phyloP scores from a whole-genome alignment of 2,329 filamentous ascomycete genomes.

The Aspergillus luchuensis region DNA sequence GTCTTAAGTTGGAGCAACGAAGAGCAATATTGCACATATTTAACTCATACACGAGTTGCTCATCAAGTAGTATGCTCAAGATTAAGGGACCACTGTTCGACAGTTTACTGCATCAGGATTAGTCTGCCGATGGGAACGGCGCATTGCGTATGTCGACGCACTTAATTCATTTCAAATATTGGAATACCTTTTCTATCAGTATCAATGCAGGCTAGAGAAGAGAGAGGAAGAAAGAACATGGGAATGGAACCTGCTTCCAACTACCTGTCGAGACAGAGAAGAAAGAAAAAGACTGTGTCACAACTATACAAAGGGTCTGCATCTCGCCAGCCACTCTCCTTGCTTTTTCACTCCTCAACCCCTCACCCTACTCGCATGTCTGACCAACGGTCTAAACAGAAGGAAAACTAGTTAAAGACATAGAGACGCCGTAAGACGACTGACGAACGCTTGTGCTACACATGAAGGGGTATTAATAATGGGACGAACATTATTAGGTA shows the following conservation, averaged over 20 bases:
- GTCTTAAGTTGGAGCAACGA: too few relatives aligned
- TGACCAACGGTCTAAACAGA: background rate
- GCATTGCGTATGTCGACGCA: too few relatives aligned
- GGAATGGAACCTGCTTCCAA: background rate
- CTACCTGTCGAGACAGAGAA: background rate
- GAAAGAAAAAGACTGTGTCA: background rate
- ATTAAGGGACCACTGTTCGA: too few relatives aligned
- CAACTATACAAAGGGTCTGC: background rate
- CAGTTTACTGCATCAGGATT: too few relatives aligned
- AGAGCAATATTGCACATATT: too few relatives aligned
- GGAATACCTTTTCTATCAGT: too few relatives aligned
- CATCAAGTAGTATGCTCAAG: too few relatives aligned
- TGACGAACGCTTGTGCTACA: slow-evolving; percentile 22
- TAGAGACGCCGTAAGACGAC: slow-evolving; percentile 4
- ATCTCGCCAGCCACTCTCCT: background rate
- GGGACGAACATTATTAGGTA: slow-evolving; percentile 13
- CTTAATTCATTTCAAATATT: too few relatives aligned
- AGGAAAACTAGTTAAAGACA: slow-evolving; percentile 1
- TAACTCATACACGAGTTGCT: too few relatives aligned
- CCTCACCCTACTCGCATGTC: background rate
- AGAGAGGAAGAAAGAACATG: background rate
- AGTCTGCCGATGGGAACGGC: too few relatives aligned
- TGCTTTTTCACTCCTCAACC: background rate
- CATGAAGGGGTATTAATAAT: slow-evolving; percentile 29
- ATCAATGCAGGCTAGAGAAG: too few relatives aligned